Conservation (phyloP, 2,329 filamentous ascomycete genomes). For the Sarocladiaceae sp. region DNA sequence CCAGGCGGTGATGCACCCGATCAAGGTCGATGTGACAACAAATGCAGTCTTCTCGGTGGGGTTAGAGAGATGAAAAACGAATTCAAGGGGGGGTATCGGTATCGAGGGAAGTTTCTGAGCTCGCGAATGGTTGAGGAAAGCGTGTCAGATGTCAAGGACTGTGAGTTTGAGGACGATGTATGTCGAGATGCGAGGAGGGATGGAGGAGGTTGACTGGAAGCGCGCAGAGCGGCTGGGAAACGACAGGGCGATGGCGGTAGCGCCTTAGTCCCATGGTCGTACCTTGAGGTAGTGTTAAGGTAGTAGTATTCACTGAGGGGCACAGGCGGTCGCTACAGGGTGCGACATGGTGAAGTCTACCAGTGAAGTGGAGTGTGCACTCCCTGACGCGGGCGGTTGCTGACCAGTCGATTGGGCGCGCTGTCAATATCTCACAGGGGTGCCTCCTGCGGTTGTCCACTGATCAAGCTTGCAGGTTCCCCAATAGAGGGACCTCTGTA, state of each 20-base stretch:
- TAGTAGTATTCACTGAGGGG: too few relatives aligned
- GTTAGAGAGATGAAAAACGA: too few relatives aligned
- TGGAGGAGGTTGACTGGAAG: conserved; percentile 3
- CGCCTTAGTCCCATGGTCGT: too few relatives aligned
- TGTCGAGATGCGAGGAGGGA: conserved; percentile 3
- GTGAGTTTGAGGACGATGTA: not conserved
- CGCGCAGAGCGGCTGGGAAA: conserved; percentile 4
- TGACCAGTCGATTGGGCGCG: not conserved
- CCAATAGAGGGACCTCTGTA: too few relatives aligned
- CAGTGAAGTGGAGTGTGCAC: not conserved
- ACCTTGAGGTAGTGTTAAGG: too few relatives aligned
- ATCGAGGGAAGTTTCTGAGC: too few relatives aligned
- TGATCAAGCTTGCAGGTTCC: too few relatives aligned
- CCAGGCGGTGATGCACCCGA: not conserved
- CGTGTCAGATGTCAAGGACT: too few relatives aligned
- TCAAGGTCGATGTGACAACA: not conserved
- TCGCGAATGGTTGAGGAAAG: too few relatives aligned
- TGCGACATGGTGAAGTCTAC: too few relatives aligned
- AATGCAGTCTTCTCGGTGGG: not conserved
- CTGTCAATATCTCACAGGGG: not conserved
- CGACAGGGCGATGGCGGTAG: not conserved
- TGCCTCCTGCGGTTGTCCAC: not conserved
- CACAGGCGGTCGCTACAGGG: not conserved
- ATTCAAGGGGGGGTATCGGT: too few relatives aligned
- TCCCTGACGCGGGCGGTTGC: not conserved